Evolutionary conservation across 805 yeast genomes (phyloP), one percentile per base, ranked within the genome.

Genomic region (Pichia cabralensis): DNA sequence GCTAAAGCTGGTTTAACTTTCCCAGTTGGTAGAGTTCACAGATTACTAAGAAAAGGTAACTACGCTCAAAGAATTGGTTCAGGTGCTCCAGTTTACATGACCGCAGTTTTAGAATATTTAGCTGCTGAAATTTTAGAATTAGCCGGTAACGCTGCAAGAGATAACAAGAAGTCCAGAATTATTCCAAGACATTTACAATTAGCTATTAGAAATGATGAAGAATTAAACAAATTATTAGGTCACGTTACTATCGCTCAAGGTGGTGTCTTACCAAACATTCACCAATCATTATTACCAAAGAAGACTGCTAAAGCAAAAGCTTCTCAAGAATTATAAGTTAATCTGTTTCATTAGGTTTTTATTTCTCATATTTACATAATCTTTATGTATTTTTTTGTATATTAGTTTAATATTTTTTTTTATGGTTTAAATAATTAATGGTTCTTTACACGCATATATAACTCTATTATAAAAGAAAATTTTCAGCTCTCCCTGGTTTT

Each of bases 21-120:
- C 92, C 97, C 97, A 71, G 97, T 89, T 52, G 97, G 97, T 67
- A 88, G 96, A 79, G 92, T 89, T 53, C 96, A 88, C 75, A 80
- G 96, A 71, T 75, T 88, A 53, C 69, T 88, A 60, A 84, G 94
- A 77, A 85, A 81, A 70, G 96, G 95, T 64, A 84, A 88, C 80
- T 84, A 89, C 72, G 94, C 96, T 59, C 94, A 88, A 71, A 80
- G 97, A 73, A 80, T 89, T 55, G 96, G 97, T 76, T 86, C 96
- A 50, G 96, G 95, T 77, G 96, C 97, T 56, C 96, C 97, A 69
- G 89, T 88, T 46, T 88, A 88, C 71, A 74, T 88, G 61, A 88
- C 97, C 50, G 94, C 97, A 38, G 96, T 88, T 40, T 74, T 89
- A 56, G 97, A 89, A 69, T 88, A 89, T 64, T 76, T 88, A 62